Evolutionary conservation across 2,329 filamentous ascomycete species (phyloP).

Genomic region (Hypoxylon sp.): DNA sequence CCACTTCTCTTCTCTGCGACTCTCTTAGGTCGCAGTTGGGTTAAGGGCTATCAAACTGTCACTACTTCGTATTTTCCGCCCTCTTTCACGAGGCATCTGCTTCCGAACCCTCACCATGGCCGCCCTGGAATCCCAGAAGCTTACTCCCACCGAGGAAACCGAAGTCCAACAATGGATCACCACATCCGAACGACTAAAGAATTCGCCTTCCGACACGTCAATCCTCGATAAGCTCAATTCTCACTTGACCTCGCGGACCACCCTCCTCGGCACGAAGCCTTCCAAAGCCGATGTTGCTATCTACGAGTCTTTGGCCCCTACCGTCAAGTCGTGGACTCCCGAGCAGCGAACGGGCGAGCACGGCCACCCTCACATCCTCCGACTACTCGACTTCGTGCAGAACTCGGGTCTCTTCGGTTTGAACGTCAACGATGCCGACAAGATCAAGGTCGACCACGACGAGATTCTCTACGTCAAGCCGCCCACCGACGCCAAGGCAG

Average conservation of each 20-base stretch:
- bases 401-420: slow-evolving; percentile 84
- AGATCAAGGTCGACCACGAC: slow-evolving; percentile 82
- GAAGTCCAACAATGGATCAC: slow-evolving; percentile 93
- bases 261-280: slow-evolving; percentile 89
- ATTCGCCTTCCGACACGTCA: slow-evolving; percentile 72
- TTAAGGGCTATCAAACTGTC: slow-evolving; percentile 53
- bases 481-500: slow-evolving; percentile 89
- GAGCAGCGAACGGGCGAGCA: slow-evolving; percentile 92
- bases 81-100: slow-evolving; percentile 52
- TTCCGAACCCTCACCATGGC: slow-evolving; percentile 72
- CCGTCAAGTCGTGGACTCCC: slow-evolving; percentile 83
- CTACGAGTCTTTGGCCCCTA: slow-evolving; percentile 82
- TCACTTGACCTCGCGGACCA: slow-evolving; percentile 90
- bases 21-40: slow-evolving; percentile 20
- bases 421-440: slow-evolving; percentile 78
- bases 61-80: slow-evolving; percentile 58
- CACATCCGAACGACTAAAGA: slow-evolving; percentile 79
- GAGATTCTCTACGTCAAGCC: slow-evolving; percentile 91
- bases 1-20: slow-evolving; percentile 27
- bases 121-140: slow-evolving; percentile 76
- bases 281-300: slow-evolving; percentile 88
- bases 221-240: slow-evolving; percentile 86
- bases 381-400: slow-evolving; percentile 94
- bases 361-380: slow-evolving; percentile 91
- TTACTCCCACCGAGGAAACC: slow-evolving; percentile 83